A percentile compares a stretch with the other conserved stretches of the same genome.
These are phyloP conservation scores for Gillenia trifoliata DNA, from an alignment of 306 rosid species.

Conservation along the genomic window DNA sequence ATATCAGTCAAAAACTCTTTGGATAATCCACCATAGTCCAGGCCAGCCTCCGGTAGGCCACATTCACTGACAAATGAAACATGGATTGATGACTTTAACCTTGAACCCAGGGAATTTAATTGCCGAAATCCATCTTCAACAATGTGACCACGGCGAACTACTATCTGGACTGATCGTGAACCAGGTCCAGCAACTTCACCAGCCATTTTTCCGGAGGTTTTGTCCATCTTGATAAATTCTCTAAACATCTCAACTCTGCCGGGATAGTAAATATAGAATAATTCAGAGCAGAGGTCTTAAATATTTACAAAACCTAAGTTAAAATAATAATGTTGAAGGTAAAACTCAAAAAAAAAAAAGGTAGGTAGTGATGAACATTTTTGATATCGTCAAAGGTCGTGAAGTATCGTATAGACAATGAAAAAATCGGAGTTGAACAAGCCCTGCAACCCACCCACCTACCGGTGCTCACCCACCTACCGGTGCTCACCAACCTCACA, in stretches of 20 bases:
- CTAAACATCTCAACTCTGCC: conserved; percentile 96
- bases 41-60: conserved; percentile 97
- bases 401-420: background rate
- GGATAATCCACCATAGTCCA: conserved; percentile 96
- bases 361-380: background rate
- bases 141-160: conserved; percentile 76
- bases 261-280: conserved; percentile 23
- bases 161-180: conserved; percentile 73
- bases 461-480: background rate
- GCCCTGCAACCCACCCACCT: background rate
- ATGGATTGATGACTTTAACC: conserved; percentile 81
- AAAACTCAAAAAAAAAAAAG: background rate
- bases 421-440: background rate
- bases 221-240: conserved; percentile 92
- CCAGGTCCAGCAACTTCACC: conserved; percentile 87
- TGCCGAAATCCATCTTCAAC: conserved; percentile 96
- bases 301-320: background rate
- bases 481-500: background rate
- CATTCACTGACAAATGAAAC: conserved; percentile 98
- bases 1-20: conserved; percentile 92
- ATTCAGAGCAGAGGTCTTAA: background rate
- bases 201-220: conserved; percentile 88
- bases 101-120: conserved; percentile 81
- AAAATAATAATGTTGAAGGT: background rate
- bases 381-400: background rate